phyloP scores from a whole-genome alignment of 495 filamentous ascomycete species.

The Schizothecium vesticola region DNA sequence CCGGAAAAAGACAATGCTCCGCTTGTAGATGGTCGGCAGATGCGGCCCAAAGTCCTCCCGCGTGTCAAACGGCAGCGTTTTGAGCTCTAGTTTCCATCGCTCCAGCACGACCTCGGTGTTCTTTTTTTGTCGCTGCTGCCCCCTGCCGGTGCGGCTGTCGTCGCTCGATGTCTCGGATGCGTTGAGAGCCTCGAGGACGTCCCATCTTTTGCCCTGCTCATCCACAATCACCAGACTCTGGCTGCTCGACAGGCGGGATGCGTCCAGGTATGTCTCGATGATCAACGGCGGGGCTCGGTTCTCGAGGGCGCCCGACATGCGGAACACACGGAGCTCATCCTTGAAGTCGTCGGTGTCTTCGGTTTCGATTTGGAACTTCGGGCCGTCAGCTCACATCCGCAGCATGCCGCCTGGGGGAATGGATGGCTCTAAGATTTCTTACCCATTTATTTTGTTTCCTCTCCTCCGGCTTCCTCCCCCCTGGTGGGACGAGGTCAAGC shows the following conservation, averaged over 20 bases:
- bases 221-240: constrained; percentile 85
- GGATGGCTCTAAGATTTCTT: constrained; percentile 32
- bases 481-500: constrained; percentile 59
- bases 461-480: constrained; percentile 44
- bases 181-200: constrained; percentile 78
- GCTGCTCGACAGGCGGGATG: constrained; percentile 69
- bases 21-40: constrained; percentile 90
- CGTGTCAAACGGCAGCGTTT: constrained; percentile 44
- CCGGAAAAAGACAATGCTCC: constrained; percentile 87
- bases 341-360: constrained; percentile 84
- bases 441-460: constrained; percentile 90
- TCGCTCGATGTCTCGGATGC: constrained; percentile 54
- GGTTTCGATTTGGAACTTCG: constrained; percentile 86
- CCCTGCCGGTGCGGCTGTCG: constrained; percentile 35
- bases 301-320: constrained; percentile 65
- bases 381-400: background rate
- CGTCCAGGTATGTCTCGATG: constrained; percentile 86
- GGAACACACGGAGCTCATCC: constrained; percentile 76
- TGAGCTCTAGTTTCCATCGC: constrained; percentile 81
- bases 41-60: constrained; percentile 59
- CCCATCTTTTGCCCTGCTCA: constrained; percentile 84
- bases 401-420: background rate
- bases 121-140: constrained; percentile 29
- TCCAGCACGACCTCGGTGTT: constrained; percentile 74
- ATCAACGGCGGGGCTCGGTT: constrained; percentile 79